phyloP scores from a whole-genome alignment of 75 land plant genomes.

The Pseudotsuga menziesii region DNA sequence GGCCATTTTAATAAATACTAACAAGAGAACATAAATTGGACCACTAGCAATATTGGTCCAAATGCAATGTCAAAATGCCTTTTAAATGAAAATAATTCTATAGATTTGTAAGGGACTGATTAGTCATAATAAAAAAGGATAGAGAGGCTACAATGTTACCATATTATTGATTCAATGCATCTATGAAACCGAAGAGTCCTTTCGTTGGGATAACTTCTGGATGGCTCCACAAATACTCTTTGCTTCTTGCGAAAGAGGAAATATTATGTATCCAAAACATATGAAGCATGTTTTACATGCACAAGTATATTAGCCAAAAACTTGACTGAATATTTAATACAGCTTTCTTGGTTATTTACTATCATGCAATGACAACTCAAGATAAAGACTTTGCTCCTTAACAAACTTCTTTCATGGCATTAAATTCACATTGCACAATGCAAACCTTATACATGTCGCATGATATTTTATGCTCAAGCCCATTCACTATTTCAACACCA shows the following conservation, averaged over 20 bases:
- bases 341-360: too few species aligned
- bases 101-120: too few species aligned
- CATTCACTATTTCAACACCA: slow-evolving; percentile 42
- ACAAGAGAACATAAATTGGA: too few species aligned
- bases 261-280: slow-evolving; percentile 91
- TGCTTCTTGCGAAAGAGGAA: slow-evolving; percentile 27
- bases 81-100: too few species aligned
- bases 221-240: background rate
- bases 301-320: background rate
- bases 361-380: background rate
- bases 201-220: too few species aligned
- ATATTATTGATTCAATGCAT: too few species aligned
- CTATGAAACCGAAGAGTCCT: too few species aligned
- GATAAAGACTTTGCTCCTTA: background rate
- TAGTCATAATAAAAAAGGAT: too few species aligned
- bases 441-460: slow-evolving; percentile 74
- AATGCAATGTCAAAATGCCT: too few species aligned
- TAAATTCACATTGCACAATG: background rate
- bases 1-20: too few species aligned
- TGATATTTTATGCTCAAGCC: slow-evolving; percentile 74
- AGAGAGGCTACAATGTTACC: too few species aligned
- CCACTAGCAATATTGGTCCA: too few species aligned
- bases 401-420: background rate
- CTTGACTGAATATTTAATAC: background rate
- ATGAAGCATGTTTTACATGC: slow-evolving; percentile 44